A percentile compares a stretch with the other conserved stretches of the same genome.
Conservation (phyloP, 495 filamentous ascomycete genomes). For the Aspergillus nanangensis region DNA sequence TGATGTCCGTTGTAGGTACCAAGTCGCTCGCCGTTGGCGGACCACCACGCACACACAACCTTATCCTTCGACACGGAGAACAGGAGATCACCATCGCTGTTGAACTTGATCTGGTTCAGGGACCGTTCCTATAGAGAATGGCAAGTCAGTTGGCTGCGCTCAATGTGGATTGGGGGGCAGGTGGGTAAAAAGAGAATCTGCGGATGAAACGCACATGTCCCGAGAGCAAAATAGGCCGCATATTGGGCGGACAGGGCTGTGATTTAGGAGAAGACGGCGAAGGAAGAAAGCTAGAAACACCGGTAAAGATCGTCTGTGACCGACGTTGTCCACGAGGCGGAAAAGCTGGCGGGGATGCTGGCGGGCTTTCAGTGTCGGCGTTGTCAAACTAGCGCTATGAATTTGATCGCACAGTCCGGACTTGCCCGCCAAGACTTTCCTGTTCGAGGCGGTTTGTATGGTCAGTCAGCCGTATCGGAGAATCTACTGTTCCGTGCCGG, state of each 20-base stretch:
- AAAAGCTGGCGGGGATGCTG: constrained; percentile 36
- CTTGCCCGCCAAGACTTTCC: constrained; percentile 34
- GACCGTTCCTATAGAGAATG: constrained; percentile 69
- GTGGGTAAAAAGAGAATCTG: constrained; percentile 13
- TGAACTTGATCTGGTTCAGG: constrained; percentile 97
- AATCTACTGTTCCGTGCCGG: constrained; percentile 18
- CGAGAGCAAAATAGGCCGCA: constrained; percentile 93
- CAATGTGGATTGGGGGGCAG: constrained; percentile 2
- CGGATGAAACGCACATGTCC: constrained; percentile 66
- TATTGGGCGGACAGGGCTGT: constrained; percentile 37
- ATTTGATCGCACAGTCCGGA: constrained; percentile 47
- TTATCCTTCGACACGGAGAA: constrained; percentile 99
- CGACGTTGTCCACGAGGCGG: constrained; percentile 18
- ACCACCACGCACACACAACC: constrained; percentile 90
- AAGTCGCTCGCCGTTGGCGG: constrained; percentile 89
- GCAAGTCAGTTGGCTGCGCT: constrained; percentile 13
- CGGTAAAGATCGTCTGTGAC: constrained; percentile 19
- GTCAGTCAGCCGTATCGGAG: constrained; percentile 14
- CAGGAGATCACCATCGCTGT: constrained; percentile 92
- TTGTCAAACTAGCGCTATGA: constrained; percentile 36
- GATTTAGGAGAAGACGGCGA: constrained; percentile 12
- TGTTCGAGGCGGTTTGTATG: constrained; percentile 21
- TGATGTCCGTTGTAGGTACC: constrained; percentile 96
- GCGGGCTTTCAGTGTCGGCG: constrained; percentile 35
- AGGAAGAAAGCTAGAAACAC: constrained; percentile 7